Conservation (phyloP, 805 yeast genomes). For the Schwanniomyces pseudopolymorphus region DNA sequence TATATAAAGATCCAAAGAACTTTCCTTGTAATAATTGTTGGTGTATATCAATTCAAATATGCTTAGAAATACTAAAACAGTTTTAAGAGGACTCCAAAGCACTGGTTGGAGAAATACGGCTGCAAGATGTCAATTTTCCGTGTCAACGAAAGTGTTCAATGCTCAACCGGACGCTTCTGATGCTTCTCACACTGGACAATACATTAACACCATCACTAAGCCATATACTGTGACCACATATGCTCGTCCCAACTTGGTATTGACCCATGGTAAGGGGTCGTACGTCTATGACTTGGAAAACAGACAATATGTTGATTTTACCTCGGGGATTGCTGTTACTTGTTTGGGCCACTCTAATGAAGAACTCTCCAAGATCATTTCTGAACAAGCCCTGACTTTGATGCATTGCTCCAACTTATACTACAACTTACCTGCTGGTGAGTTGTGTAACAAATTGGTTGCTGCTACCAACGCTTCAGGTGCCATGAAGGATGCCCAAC, state of each 20-base stretch:
- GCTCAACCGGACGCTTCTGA: slow-evolving; percentile 30
- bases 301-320: slow-evolving; percentile 79
- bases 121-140: slow-evolving; percentile 2
- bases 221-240: slow-evolving; percentile 74
- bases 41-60: slow-evolving; percentile 3
- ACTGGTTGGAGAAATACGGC: background rate
- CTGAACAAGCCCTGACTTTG: slow-evolving; percentile 69
- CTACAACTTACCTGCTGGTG: slow-evolving; percentile 82
- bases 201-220: slow-evolving; percentile 44
- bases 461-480: slow-evolving; percentile 66
- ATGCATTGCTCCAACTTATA: slow-evolving; percentile 85
- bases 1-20: background rate
- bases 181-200: slow-evolving; percentile 34
- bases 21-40: background rate
- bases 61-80: slow-evolving; percentile 10
- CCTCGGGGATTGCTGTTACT: slow-evolving; percentile 98
- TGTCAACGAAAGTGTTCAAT: background rate
- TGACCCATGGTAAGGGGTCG: slow-evolving; percentile 82
- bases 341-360: slow-evolving; percentile 85
- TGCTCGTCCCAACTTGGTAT: slow-evolving; percentile 72
- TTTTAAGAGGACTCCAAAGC: background rate
- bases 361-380: slow-evolving; percentile 66
- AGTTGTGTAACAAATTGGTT: slow-evolving; percentile 69
- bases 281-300: slow-evolving; percentile 77
- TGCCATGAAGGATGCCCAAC: slow-evolving; percentile 78